These are phyloP conservation scores for Hyaloraphidium curvatum DNA, from an alignment of 192 early-diverging fungal genomes.

Conservation along the genomic window DNA sequence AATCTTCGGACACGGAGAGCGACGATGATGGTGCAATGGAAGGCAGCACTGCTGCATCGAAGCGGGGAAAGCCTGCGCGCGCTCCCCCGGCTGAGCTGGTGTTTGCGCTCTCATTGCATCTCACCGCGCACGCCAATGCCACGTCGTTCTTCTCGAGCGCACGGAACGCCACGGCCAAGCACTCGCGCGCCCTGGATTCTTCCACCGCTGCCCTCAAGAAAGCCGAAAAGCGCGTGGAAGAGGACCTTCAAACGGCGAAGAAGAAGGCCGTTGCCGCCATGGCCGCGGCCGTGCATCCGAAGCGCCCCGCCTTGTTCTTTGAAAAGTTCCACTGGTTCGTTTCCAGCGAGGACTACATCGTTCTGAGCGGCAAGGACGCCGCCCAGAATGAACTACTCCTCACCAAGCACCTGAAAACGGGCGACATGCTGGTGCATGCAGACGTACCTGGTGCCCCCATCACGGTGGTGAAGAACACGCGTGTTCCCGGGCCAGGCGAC, in stretches of 20 bases:
- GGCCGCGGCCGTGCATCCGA: constrained; percentile 4
- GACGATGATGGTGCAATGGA: constrained; percentile 5
- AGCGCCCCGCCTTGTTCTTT: constrained; percentile 91
- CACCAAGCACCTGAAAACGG: constrained; percentile 40
- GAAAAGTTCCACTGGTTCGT: constrained; percentile 97
- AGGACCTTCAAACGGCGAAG: constrained; percentile 71
- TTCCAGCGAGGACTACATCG: constrained; percentile 74
- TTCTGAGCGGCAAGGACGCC: constrained; percentile 82
- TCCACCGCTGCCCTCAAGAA: constrained; percentile 63
- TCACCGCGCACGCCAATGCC: neutral
- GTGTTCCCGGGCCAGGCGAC: neutral
- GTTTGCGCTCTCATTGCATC: neutral
- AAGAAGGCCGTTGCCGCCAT: constrained; percentile 35
- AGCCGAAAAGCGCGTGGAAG: constrained; percentile 72
- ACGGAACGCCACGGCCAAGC: constrained; percentile 33
- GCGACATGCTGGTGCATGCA: constrained; percentile 80
- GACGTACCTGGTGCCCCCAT: constrained; percentile 83
- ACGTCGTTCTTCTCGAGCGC: constrained; percentile 73
- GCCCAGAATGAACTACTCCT: constrained; percentile 86
- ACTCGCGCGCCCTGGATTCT: constrained; percentile 52
- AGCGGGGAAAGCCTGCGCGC: neutral
- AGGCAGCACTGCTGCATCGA: neutral
- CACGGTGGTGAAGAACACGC: constrained; percentile 71
- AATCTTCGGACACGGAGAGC: neutral
- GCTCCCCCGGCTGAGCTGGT: neutral